phyloP scores from a whole-genome alignment of 2,329 filamentous ascomycete species.

The Cytospora leucostoma region DNA sequence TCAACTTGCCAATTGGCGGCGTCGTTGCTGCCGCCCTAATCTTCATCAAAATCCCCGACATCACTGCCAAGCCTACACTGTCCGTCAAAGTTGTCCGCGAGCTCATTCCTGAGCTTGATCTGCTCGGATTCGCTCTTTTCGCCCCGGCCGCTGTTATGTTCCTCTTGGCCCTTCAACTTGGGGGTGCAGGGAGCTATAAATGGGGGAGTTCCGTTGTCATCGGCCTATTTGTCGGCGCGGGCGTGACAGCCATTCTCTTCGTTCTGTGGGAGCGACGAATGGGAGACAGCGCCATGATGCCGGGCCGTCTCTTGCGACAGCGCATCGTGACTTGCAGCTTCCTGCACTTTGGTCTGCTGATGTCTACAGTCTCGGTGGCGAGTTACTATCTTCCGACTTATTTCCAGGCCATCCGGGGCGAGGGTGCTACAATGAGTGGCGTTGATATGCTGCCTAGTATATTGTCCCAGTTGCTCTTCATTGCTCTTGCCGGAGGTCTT shows the following conservation, averaged over 20 bases:
- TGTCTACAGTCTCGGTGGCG: conserved; percentile 3
- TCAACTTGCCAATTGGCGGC: conserved; percentile 45
- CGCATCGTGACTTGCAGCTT: conserved; percentile 4
- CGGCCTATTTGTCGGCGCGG: conserved; percentile 41
- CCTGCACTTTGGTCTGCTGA: not conserved
- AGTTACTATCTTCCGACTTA: conserved; percentile 11
- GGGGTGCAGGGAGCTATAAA: conserved; percentile 37
- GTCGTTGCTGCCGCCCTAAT: conserved; percentile 36
- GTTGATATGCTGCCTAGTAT: conserved; percentile 8
- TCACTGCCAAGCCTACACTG: conserved; percentile 33
- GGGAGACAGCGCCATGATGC: conserved; percentile 10
- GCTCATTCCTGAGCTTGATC: conserved; percentile 39
- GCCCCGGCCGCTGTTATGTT: conserved; percentile 43
- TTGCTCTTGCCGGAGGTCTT: not conserved
- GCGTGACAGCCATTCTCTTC: conserved; percentile 37
- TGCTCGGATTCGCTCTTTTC: conserved; percentile 43
- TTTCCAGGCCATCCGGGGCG: conserved; percentile 14
- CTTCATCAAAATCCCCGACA: conserved; percentile 37
- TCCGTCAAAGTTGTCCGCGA: conserved; percentile 30
- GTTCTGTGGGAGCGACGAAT: conserved; percentile 42
- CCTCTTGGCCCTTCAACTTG: conserved; percentile 47
- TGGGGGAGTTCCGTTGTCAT: conserved; percentile 43
- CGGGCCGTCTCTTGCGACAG: not conserved
- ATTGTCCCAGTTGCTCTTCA: not conserved
- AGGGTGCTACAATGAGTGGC: conserved; percentile 4